Conservation (phyloP, 1,284 basidiomycete species). For the Puccinia triticina region DNA sequence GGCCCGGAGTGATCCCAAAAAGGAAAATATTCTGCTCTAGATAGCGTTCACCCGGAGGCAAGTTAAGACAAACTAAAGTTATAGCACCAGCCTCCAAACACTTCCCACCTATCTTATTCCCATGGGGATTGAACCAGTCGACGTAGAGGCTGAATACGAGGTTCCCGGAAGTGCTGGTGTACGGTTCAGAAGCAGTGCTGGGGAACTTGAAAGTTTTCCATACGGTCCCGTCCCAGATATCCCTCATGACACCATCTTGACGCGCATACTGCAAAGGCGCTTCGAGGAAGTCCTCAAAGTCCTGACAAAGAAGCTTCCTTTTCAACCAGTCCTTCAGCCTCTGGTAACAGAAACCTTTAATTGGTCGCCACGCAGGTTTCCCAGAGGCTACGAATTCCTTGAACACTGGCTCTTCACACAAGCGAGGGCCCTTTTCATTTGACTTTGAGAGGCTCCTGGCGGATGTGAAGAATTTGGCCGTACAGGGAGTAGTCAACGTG, state of each 20-base stretch:
- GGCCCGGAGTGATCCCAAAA: constrained; percentile 8
- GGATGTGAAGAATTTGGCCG: neutral
- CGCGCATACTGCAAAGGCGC: neutral
- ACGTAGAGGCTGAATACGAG: constrained; percentile 30
- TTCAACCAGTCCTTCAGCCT: constrained; percentile 18
- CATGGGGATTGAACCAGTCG: too few relatives aligned
- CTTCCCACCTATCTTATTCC: too few relatives aligned
- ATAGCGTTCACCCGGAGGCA: too few relatives aligned
- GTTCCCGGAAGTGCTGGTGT: constrained; percentile 19
- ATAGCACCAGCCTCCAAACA: too few relatives aligned
- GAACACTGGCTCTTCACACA: constrained; percentile 12
- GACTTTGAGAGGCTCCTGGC: constrained; percentile 3
- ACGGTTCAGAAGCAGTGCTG: neutral
- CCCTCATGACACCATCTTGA: constrained; percentile 9
- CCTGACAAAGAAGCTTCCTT: neutral
- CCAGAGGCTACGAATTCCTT: constrained; percentile 2
- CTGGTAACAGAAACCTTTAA: constrained; percentile 21
- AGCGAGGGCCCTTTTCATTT: neutral
- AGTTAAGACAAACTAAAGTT: too few relatives aligned
- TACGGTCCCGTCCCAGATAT: constrained; percentile 39
- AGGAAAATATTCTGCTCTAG: too few relatives aligned
- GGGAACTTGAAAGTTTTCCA: constrained; percentile 26
- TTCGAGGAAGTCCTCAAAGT: constrained; percentile 6
- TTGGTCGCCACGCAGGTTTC: constrained; percentile 6
- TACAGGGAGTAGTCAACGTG: neutral